Evolutionary conservation across 306 rosid genomes (phyloP).

Genomic region (Dicorynia guianensis): DNA sequence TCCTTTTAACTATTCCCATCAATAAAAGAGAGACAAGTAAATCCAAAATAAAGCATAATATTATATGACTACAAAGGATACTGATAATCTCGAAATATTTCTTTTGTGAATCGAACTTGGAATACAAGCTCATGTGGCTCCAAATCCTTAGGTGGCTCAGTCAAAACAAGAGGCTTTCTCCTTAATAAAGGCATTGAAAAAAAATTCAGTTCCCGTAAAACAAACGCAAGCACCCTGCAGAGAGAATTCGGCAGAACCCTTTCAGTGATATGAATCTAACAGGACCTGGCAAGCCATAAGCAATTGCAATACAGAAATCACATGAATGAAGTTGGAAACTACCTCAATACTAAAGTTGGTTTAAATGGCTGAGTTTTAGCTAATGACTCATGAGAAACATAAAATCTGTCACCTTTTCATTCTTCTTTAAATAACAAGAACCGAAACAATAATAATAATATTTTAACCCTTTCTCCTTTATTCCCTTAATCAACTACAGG

Average conservation of each 20-base stretch:
- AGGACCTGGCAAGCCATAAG: no score
- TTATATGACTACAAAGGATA: slow-evolving; percentile 59
- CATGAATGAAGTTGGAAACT: no score
- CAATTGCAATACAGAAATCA: no score
- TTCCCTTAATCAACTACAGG: not conserved
- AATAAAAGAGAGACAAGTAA: not conserved
- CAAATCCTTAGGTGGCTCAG: slow-evolving; percentile 74
- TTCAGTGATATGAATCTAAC: not conserved
- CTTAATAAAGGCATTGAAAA: slow-evolving; percentile 72
- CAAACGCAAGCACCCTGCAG: slow-evolving; percentile 42
- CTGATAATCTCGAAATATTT: slow-evolving; percentile 80
- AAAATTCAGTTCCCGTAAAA: slow-evolving; percentile 40
- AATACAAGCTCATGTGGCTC: slow-evolving; percentile 71
- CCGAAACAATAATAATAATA: no score
- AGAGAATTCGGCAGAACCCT: slow-evolving; percentile 40
- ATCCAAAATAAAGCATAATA: slow-evolving; percentile 14
- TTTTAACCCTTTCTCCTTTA: not conserved
- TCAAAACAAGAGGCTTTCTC: slow-evolving; percentile 73
- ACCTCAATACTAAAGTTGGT: not conserved
- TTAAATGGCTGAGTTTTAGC: no score
- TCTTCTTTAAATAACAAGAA: not conserved
- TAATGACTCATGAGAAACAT: no score
- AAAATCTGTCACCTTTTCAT: not conserved
- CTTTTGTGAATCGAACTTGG: slow-evolving; percentile 89
- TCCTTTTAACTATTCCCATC: not conserved